Percentiles rank a stretch among this genome's conserved stretches.
phyloP scores from a whole-genome alignment of 805 yeast species.

The Schizosaccharomyces pombe region DNA sequence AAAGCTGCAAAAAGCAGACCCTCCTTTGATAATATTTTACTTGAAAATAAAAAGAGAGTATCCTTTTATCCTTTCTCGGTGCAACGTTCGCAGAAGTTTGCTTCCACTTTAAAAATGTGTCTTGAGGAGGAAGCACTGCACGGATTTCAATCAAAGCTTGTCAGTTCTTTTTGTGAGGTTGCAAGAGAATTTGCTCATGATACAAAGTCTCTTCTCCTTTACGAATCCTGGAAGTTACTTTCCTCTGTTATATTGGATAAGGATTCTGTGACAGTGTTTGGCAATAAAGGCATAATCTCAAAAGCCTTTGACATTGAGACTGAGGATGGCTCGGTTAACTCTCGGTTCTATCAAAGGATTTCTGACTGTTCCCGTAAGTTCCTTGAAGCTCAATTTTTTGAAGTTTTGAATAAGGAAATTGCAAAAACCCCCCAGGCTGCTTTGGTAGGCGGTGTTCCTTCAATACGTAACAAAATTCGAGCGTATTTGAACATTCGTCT shows the following conservation, averaged over 20 bases:
- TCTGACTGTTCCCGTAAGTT: conserved; percentile 32
- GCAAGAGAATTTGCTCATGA: conserved; percentile 15
- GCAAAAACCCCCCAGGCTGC: conserved; percentile 26
- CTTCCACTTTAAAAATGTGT: background rate
- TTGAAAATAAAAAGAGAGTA: background rate
- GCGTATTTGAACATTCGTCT: conserved; percentile 32
- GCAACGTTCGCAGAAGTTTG: background rate
- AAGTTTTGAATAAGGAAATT: conserved; percentile 43
- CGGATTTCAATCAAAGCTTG: background rate
- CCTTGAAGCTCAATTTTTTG: conserved; percentile 57
- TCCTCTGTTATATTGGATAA: background rate
- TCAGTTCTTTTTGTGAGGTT: background rate
- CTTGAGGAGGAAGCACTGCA: background rate
- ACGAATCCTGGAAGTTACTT: conserved; percentile 14
- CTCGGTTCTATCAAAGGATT: conserved; percentile 20
- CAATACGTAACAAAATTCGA: conserved; percentile 46
- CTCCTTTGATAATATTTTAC: background rate
- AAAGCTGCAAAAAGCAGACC: background rate
- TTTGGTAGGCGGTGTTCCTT: conserved; percentile 41
- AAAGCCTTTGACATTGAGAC: no score
- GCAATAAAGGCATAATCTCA: no score
- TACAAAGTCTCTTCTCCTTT: conserved; percentile 14
- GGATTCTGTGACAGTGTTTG: no score
- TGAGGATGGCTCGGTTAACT: conserved; percentile 14
- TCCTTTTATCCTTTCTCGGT: background rate